These are phyloP conservation scores for Mucor plumbeus DNA, from an alignment of 371 early-diverging fungal genomes.

Conservation along the genomic window DNA sequence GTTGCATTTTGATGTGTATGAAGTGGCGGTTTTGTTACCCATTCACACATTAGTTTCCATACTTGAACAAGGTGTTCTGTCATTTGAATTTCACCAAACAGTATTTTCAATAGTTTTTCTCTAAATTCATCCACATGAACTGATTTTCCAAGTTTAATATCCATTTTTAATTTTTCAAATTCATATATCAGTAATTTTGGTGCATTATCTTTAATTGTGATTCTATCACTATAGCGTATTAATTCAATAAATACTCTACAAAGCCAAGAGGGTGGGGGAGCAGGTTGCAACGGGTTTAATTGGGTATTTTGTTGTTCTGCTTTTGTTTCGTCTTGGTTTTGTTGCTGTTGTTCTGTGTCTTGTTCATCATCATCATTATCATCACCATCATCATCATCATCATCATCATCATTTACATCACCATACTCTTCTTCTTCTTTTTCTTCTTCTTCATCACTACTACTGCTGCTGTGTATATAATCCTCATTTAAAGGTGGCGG, in stretches of 20 bases:
- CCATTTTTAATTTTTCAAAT: constrained; percentile 26
- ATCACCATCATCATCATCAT: constrained; percentile 2
- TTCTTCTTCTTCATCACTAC: background rate
- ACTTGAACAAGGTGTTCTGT: constrained; percentile 31
- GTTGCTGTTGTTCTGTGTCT: background rate
- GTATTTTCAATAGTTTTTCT: constrained; percentile 28
- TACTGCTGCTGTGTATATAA: background rate
- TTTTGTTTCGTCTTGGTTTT: no score
- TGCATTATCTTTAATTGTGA: constrained; percentile 4
- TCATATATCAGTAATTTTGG: constrained; percentile 22
- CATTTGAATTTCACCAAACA: constrained; percentile 46
- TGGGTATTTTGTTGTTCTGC: constrained; percentile 4
- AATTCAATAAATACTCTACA: constrained; percentile 19
- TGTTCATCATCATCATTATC: background rate
- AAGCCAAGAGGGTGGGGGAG: constrained; percentile 9
- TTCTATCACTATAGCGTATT: constrained; percentile 14
- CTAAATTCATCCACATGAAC: constrained; percentile 22
- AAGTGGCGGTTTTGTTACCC: constrained; percentile 27
- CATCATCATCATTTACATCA: background rate
- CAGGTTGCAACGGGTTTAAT: constrained; percentile 13
- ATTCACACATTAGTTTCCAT: constrained; percentile 43
- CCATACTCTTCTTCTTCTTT: background rate
- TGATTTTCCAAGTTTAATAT: constrained; percentile 8
- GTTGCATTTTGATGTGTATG: constrained; percentile 13
- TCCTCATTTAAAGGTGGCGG: background rate